Base-by-base conservation (phyloP, 306 rosid genomes). In the Amphicarpaea edgeworthii region DNA sequence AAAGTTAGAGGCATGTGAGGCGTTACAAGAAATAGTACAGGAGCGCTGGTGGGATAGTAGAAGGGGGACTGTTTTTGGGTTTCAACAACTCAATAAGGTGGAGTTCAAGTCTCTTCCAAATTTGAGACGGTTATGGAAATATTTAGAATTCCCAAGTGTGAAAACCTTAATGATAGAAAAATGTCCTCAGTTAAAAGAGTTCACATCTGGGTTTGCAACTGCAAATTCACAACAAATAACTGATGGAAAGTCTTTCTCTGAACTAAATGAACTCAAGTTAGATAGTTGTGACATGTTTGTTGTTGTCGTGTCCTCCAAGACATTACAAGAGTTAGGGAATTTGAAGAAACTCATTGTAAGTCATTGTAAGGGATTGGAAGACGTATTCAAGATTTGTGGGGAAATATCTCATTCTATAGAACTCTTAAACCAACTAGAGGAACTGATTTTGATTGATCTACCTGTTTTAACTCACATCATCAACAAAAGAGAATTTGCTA, bases 281-380 rank as follows among this genome's bases (percentile, higher is more conserved):
- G 63, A 32, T 12, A 12, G 1, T 6, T 74, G 81, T 30, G 7
- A 30, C 12, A 16, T 24, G 45, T 20, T 83, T 7, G 12, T n/a
- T 10, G 42, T 32, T 5, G 47, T 79, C 28, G 34, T 83, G 2
- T 72, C 69, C 1, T n/a, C 45, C 43, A 3, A n/a, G 41, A 51
- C 71, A 30, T 43, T 83, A 7, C 11, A 32, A 45, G 42, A 32
- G 8, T 19, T 78, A 2, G 20, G 46, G 47, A 83, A 54, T 8
- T 77, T 83, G 30, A 38, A 49, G 68, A 78, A 26, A 67, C 51
- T 83, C 40, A 6, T 34, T 34, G n/a, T n/a, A n/a, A n/a, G n/a
- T n/a, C n/a, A n/a, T n/a, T n/a, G 40, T 34, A 34, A 34, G 0
- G 40, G 1, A 6, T 34, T 34, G 40, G 1, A 34, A 34, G 8